phyloP scores from a whole-genome alignment of 2,329 filamentous ascomycete species.

The Exophiala viscosa region DNA sequence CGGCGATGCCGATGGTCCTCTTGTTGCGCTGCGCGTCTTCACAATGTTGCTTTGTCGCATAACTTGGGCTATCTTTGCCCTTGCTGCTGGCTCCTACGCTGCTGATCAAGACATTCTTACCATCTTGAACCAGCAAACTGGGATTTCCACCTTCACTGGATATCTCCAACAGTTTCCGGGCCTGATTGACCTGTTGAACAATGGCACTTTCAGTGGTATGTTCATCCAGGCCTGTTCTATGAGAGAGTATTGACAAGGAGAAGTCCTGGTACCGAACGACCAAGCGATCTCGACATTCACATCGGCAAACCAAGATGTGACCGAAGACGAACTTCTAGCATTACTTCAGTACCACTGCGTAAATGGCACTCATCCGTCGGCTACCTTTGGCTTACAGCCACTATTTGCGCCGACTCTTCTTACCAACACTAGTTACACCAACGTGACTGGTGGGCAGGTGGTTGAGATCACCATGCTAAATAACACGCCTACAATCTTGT shows the following conservation, averaged over 20 bases:
- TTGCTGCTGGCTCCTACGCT: conserved; percentile 5
- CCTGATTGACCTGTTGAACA: conserved; percentile 22
- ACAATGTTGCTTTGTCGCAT: conserved; percentile 13
- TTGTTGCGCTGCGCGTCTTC: conserved; percentile 6
- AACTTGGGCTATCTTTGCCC: conserved; percentile 1
- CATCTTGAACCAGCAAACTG: conserved; percentile 21
- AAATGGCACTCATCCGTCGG: conserved; percentile 46
- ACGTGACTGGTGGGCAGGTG: conserved; percentile 59
- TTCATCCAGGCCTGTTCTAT: not conserved
- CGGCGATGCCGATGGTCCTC: conserved; percentile 11
- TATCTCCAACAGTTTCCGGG: conserved; percentile 16
- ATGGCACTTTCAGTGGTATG: conserved; percentile 22
- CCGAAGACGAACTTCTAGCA: conserved; percentile 36
- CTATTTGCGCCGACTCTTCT: conserved; percentile 50
- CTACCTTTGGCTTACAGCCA: conserved; percentile 29
- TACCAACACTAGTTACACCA: conserved; percentile 51
- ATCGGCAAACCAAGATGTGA: conserved; percentile 12
- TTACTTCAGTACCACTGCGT: conserved; percentile 59
- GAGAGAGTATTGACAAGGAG: not conserved
- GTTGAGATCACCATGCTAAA: conserved; percentile 46
- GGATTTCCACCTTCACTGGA: conserved; percentile 20
- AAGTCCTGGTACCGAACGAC: conserved; percentile 25
- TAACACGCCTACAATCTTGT: conserved; percentile 49
- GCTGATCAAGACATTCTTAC: conserved; percentile 24
- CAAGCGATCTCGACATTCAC: conserved; percentile 14